phyloP scores from a whole-genome alignment of 805 yeast species.

The Saturnispora mendoncae region DNA sequence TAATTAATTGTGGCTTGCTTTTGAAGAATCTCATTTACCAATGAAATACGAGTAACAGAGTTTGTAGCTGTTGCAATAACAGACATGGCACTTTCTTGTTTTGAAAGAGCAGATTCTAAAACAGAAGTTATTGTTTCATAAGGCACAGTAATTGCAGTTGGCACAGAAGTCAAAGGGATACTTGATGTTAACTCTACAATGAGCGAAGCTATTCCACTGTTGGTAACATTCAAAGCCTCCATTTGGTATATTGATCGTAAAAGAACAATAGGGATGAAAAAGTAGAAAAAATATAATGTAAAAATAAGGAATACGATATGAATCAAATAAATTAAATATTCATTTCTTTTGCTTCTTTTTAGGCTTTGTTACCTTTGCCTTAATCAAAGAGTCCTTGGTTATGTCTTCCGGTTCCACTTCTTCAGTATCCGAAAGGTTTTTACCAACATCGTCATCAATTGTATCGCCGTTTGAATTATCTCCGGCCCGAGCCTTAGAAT shows the following conservation, averaged over 20 bases:
- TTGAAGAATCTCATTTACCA: constrained; percentile 12
- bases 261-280: neutral
- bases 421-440: constrained; percentile 27
- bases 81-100: constrained; percentile 3
- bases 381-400: constrained; percentile 56
- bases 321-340: no score
- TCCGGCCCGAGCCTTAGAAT: constrained; percentile 24
- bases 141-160: constrained; percentile 11
- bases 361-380: constrained; percentile 24
- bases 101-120: constrained; percentile 3
- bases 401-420: constrained; percentile 35
- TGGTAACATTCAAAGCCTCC: neutral
- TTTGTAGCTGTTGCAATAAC: constrained; percentile 9
- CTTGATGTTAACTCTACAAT: neutral
- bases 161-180: constrained; percentile 14
- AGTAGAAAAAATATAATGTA: no score
- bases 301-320: neutral
- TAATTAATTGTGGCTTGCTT: constrained; percentile 20
- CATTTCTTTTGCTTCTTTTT: constrained; percentile 4
- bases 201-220: neutral
- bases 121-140: constrained; percentile 15
- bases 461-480: constrained; percentile 50
- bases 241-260: neutral
- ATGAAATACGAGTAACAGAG: constrained; percentile 3
- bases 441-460: constrained; percentile 42